Base-by-base conservation (phyloP, 768 basidiomycete genomes). In the Serendipita indica region DNA sequence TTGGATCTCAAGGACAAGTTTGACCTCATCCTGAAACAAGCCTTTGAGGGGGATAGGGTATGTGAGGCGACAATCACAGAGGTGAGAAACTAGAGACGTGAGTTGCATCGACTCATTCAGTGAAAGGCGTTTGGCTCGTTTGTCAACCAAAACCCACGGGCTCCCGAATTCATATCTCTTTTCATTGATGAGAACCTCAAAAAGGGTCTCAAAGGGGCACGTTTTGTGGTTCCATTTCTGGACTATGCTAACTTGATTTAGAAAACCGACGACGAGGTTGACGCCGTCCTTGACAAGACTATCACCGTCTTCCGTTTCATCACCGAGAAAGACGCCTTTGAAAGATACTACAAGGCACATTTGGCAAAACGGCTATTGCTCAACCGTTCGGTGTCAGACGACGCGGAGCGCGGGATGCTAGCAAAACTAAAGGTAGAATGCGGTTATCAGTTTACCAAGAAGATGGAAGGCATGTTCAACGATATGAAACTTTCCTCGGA, bases 381-480 rank as follows among this genome's bases (percentile, higher is more conserved):
- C 28, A 81, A 80, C 7, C 83, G 93, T 16, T 94, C 91, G 18
- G 82, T 93, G 4, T 96, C 92, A 0, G 96, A 99, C 64, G 96
- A 99, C 70, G 93, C 96, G 2, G 96, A 99, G 67, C 85, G 88
- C 45, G 89, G 86, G 60, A 97, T 99, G 92, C 79, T 99, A 1
- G 84, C 90, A 45, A 97, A 96, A 71, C 81, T 99, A 66, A 97
- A 97, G 72, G 79, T 94, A 25, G 94, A 98, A 72, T 93, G 88
- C 66, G 94, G 94, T 4, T 85, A 84, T 65, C 90, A 94, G 67
- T 99, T 98, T 70, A 98, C 96, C 1, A 90, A 94, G 71, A 93
- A 93, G 69, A 74, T 98, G 65, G 93, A 99, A 70, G 93, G 93
- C 60, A 99, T 99, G 94, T 96, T 99, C 79, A 79, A 89, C 63